A percentile compares a stretch with the other conserved stretches of the same genome.
Conservation (phyloP, 1,284 basidiomycete genomes). For the Fistulinella staudtii region DNA sequence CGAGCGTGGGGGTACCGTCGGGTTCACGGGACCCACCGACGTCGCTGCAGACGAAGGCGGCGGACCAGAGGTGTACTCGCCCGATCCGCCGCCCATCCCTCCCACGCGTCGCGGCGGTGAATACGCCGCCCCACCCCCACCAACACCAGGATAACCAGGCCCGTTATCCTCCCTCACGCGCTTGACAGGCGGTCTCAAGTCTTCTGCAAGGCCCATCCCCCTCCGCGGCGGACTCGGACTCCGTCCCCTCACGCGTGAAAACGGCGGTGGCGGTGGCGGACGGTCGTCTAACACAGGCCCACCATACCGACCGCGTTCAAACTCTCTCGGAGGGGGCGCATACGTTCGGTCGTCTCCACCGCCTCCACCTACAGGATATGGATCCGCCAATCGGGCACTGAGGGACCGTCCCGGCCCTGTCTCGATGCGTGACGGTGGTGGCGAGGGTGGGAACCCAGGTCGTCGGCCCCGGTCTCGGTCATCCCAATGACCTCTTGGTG, state of each 20-base stretch:
- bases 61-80: conserved; percentile 17
- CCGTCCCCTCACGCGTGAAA: conserved; percentile 34
- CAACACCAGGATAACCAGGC: conserved; percentile 10
- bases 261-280: conserved; percentile 10
- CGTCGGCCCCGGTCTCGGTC: conserved; percentile 38
- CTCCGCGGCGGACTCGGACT: conserved; percentile 36
- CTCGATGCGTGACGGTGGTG: conserved; percentile 17
- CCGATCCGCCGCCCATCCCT: background rate
- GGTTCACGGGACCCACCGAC: conserved; percentile 4
- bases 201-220: conserved; percentile 25
- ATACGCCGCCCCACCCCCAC: conserved; percentile 18
- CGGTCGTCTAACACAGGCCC: conserved; percentile 10
- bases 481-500: conserved; percentile 32
- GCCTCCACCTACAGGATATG: conserved; percentile 7
- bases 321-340: conserved; percentile 19
- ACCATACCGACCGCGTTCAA: conserved; percentile 29
- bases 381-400: conserved; percentile 26
- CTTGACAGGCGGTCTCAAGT: conserved; percentile 37
- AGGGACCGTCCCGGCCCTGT: conserved; percentile 18
- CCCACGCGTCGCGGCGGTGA: conserved; percentile 22
- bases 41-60: conserved; percentile 17
- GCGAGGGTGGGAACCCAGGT: conserved; percentile 19
- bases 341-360: conserved; percentile 30
- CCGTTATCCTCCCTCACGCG: conserved; percentile 34
- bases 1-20: conserved; percentile 16